These are phyloP conservation scores for Aurifilum marmelostoma DNA, from an alignment of 2,329 filamentous ascomycete genomes.

Conservation along the genomic window DNA sequence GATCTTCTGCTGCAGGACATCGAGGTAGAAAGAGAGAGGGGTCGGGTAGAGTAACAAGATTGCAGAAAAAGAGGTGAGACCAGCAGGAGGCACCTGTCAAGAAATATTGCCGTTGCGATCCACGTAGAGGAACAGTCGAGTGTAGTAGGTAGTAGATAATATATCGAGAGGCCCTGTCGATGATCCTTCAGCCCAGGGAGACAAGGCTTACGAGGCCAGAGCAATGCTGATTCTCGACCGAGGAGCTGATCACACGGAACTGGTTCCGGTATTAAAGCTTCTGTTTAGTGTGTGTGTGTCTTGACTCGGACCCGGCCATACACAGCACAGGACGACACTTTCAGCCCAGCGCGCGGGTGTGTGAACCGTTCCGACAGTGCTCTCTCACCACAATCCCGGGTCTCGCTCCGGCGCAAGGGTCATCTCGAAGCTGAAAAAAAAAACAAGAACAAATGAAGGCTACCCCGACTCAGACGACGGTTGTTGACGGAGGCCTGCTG, in stretches of 20 bases:
- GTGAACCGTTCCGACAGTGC: background rate
- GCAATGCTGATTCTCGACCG: background rate
- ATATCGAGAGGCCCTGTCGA: background rate
- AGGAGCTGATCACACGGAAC: background rate
- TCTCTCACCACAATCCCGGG: background rate
- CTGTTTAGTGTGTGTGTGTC: background rate
- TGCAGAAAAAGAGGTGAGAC: too few relatives aligned
- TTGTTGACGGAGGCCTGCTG: background rate
- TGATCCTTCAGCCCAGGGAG: background rate
- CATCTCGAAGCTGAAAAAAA: background rate
- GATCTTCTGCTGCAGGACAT: conserved; percentile 3
- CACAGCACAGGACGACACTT: background rate
- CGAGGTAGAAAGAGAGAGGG: background rate
- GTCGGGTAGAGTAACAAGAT: too few relatives aligned
- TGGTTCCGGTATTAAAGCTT: background rate
- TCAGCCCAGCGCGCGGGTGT: background rate
- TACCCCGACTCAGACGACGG: background rate
- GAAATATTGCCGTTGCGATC: background rate
- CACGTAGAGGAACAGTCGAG: background rate
- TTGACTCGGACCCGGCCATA: background rate
- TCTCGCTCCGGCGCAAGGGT: background rate
- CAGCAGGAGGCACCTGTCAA: too few relatives aligned
- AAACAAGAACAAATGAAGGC: too few relatives aligned
- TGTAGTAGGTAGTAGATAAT: background rate
- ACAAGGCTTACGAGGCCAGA: background rate